These are phyloP conservation scores for Termitomyces sp. DNA, from an alignment of 768 basidiomycete species.

Conservation along the genomic window DNA sequence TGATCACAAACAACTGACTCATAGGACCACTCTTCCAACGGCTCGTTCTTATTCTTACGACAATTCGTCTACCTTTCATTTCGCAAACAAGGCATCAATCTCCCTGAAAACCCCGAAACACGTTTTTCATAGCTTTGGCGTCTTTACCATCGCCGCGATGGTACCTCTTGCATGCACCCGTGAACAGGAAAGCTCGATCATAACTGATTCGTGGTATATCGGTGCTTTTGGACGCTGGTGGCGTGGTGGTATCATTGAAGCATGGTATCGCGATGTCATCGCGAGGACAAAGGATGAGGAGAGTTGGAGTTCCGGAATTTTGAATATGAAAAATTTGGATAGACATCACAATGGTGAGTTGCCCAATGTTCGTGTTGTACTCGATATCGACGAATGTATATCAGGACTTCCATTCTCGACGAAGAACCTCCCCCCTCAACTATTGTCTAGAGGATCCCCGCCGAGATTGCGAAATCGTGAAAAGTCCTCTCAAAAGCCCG, in stretches of 20 bases:
- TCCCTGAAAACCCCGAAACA: conserved; percentile 89
- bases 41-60: conserved; percentile 27
- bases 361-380: conserved; percentile 2
- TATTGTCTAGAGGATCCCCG: conserved; percentile 43
- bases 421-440: conserved; percentile 3
- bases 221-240: conserved; percentile 93
- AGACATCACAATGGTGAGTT: conserved; percentile 60
- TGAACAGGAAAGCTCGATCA: conserved; percentile 45
- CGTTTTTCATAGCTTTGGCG: conserved; percentile 79
- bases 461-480: conserved; percentile 58
- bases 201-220: conserved; percentile 84
- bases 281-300: conserved; percentile 64
- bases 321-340: conserved; percentile 73
- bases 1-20: conserved; percentile 34
- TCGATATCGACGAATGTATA: conserved; percentile 9
- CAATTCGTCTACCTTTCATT: conserved; percentile 64
- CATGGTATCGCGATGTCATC: conserved; percentile 74
- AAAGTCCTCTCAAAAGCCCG: conserved; percentile 42
- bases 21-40: conserved; percentile 22
- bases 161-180: conserved; percentile 46
- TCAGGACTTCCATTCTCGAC: conserved; percentile 51
- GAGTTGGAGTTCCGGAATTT: conserved; percentile 73
- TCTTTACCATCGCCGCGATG: conserved; percentile 84
- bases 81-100: conserved; percentile 89
- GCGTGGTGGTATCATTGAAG: conserved; percentile 76